Base-by-base conservation (phyloP, 2,329 filamentous ascomycete genomes). In the Trichoderma cornu-damae region DNA sequence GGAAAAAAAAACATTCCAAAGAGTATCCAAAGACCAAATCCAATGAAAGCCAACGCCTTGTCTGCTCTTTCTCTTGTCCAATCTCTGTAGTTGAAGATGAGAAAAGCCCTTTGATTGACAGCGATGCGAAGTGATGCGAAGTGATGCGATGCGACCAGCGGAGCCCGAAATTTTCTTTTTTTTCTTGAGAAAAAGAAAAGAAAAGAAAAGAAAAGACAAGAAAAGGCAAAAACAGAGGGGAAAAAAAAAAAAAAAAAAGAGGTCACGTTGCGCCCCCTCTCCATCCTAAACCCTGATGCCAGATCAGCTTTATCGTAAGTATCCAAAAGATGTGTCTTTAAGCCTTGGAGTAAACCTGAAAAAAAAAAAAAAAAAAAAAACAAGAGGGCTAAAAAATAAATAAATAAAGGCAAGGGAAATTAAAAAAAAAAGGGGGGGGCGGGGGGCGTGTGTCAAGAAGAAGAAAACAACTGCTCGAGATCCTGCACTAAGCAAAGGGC, bases 11-110 rank as follows among this genome's bases (percentile, higher is more conserved):
- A 30, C 37, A 28, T 9, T n/a, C n/a, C 32, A 54, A 35, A 30
- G 11, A 9, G 32, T 46, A 37, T 54, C 30, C 9, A 47, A 54
- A 43, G 20, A 22, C 42, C 28, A 53, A 37, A 35, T n/a, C 47
- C 28, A 16, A 37, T 54, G 51, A 53, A n/a, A 54, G 30, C 51
- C 51, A 54, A 46, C 51, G 51, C 51, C 51, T 28, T 46, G 51
- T 34, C 42, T 40, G 22, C 40, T 37, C 51, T 34, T 54, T 54
- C 11, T 54, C 51, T 46, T 54, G 37, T 46, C 40, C 40, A 16
- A 34, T 18, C 22, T 30, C 12, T 28, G 22, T 54, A 46, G 22
- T 24, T 26, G 30, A 54, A 54, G 51, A 54, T 37, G 30, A 37
- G 30, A 38, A 54, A 52, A 52, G 49, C 14, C 22, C 28, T 32